Conservation (phyloP, 768 basidiomycete genomes). For the Roridomyces roridus region DNA sequence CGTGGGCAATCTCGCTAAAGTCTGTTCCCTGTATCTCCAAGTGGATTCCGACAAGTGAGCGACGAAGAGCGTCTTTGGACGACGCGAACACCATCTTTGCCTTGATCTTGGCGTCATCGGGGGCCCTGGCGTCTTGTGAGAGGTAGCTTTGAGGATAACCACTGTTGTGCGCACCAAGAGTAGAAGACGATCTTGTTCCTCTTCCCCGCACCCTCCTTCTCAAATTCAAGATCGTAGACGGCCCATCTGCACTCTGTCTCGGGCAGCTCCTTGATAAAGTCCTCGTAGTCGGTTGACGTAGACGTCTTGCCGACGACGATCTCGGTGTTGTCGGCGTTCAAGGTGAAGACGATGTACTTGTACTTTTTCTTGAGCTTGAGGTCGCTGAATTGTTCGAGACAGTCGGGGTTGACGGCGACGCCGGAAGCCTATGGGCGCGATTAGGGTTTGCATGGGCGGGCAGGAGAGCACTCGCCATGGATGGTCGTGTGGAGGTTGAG, state of each 20-base stretch:
- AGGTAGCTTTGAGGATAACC: background rate
- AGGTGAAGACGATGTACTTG: constrained; percentile 85
- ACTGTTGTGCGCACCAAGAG: constrained; percentile 69
- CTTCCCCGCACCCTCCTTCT: constrained; percentile 72
- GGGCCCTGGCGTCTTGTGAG: constrained; percentile 67
- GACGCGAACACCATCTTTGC: constrained; percentile 94
- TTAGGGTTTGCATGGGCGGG: background rate
- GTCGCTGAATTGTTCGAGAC: constrained; percentile 64
- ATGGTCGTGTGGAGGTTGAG: constrained; percentile 34
- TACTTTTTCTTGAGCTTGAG: constrained; percentile 79
- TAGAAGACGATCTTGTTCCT: constrained; percentile 88
- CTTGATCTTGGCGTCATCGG: constrained; percentile 84
- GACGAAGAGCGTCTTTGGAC: constrained; percentile 82
- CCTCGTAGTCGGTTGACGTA: constrained; percentile 60
- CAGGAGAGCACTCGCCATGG: constrained; percentile 34
- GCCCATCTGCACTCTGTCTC: constrained; percentile 82
- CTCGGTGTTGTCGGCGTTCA: constrained; percentile 67
- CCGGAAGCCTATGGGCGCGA: constrained; percentile 61
- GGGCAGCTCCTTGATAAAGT: constrained; percentile 78
- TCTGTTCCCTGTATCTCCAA: constrained; percentile 90
- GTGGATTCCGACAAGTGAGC: constrained; percentile 74
- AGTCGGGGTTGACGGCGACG: constrained; percentile 61
- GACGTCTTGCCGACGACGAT: constrained; percentile 80
- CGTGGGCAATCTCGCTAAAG: constrained; percentile 70
- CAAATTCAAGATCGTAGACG: constrained; percentile 91